phyloP scores from a whole-genome alignment of 768 basidiomycete genomes.

The Favolaschia claudopus region DNA sequence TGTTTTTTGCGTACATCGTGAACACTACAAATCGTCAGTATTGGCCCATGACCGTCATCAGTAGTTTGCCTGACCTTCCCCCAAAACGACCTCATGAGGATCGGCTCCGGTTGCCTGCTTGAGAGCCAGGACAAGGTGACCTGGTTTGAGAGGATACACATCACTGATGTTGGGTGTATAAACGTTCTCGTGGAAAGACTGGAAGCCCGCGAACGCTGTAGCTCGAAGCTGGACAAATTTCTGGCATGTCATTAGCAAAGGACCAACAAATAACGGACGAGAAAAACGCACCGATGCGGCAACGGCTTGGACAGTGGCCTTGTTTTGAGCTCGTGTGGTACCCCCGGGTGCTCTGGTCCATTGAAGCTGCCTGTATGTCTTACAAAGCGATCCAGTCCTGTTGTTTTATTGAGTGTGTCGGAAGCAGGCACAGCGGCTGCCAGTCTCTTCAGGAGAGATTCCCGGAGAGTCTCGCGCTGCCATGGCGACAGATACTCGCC shows the following conservation, averaged over 20 bases:
- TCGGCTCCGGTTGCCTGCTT: neutral
- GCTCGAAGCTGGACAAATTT: neutral
- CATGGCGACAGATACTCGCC: neutral
- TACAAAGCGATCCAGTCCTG: slow-evolving; percentile 6
- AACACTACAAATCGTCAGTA: slow-evolving; percentile 12
- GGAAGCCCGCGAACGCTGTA: neutral
- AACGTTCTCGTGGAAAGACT: slow-evolving; percentile 12
- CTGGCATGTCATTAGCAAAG: neutral
- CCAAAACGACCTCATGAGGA: neutral
- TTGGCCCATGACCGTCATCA: too few relatives aligned
- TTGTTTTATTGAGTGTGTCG: slow-evolving; percentile 2
- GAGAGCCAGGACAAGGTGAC: slow-evolving; percentile 5
- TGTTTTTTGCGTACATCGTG: slow-evolving; percentile 25
- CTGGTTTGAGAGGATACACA: neutral
- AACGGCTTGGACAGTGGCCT: slow-evolving; percentile 1
- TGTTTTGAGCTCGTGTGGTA: slow-evolving; percentile 7
- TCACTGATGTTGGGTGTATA: slow-evolving; percentile 2
- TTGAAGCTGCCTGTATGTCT: slow-evolving; percentile 3
- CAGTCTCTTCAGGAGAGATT: slow-evolving; percentile 4
- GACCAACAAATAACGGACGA: neutral
- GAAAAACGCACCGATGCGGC: slow-evolving; percentile 4
- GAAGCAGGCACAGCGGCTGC: slow-evolving; percentile 2
- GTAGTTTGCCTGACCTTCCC: neutral
- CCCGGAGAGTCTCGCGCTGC: slow-evolving; percentile 1
- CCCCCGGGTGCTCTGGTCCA: neutral